These are phyloP conservation scores for Otatea glauca DNA, from an alignment of 176 grass and related monocot genomes.

Conservation along the genomic window DNA sequence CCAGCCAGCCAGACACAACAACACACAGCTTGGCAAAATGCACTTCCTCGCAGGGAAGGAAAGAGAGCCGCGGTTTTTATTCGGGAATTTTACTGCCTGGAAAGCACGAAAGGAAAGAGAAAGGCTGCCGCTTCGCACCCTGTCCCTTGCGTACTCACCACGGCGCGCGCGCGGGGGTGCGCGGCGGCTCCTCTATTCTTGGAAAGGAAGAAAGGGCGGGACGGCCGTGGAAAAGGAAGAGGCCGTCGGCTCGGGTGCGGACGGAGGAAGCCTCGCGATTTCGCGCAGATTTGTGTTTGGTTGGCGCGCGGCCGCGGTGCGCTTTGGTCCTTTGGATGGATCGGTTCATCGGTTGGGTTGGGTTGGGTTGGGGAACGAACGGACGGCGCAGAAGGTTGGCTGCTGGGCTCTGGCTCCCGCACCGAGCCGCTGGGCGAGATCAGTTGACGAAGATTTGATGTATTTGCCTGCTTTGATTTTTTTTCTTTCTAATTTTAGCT, in stretches of 20 bases:
- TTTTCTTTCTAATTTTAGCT: no score
- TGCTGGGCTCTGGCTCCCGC: no score
- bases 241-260: neutral
- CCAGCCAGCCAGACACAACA: neutral
- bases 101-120: constrained; percentile 47
- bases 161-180: neutral
- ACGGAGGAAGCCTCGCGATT: neutral
- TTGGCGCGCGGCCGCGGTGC: no score
- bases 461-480: no score
- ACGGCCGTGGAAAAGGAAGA: neutral
- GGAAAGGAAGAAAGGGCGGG: constrained; percentile 52
- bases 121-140: neutral
- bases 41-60: neutral
- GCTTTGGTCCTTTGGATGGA: no score
- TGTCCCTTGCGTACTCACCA: constrained; percentile 30
- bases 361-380: neutral
- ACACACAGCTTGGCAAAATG: no score
- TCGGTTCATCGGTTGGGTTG: neutral
- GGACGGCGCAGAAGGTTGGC: no score
- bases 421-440: no score
- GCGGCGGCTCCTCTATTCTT: constrained; percentile 44
- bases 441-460: no score
- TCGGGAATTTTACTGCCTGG: neutral
- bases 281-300: neutral
- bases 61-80: neutral